Conservation (phyloP, 2,329 filamentous ascomycete genomes). For the Tympanopsis confertula region DNA sequence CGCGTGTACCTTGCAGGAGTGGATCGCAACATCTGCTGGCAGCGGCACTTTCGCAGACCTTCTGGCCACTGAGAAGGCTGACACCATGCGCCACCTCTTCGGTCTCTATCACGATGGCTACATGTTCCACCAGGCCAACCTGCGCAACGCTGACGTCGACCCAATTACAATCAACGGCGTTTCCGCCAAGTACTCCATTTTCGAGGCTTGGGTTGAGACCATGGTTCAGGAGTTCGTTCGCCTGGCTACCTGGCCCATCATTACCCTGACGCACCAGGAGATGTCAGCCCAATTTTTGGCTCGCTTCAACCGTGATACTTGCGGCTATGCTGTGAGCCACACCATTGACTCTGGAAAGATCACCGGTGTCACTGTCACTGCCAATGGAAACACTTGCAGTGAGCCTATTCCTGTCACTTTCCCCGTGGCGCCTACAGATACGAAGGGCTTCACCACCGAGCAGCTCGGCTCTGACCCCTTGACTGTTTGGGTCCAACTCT, state of each 20-base stretch:
- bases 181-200: slow-evolving; percentile 32
- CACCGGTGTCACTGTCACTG: slow-evolving; percentile 34
- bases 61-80: slow-evolving; percentile 33
- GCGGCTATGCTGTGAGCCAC: slow-evolving; percentile 32
- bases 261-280: slow-evolving; percentile 44
- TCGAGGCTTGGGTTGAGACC: slow-evolving; percentile 44
- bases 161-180: slow-evolving; percentile 34
- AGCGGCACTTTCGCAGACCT: slow-evolving; percentile 39
- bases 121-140: slow-evolving; percentile 57
- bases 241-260: slow-evolving; percentile 38
- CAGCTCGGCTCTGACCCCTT: slow-evolving; percentile 40
- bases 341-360: slow-evolving; percentile 28
- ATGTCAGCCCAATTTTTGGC: slow-evolving; percentile 3
- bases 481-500: slow-evolving; percentile 34
- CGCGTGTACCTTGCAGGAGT: slow-evolving; percentile 43
- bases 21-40: slow-evolving; percentile 45
- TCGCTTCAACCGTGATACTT: slow-evolving; percentile 25
- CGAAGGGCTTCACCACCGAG: slow-evolving; percentile 31
- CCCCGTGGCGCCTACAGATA: slow-evolving; percentile 27
- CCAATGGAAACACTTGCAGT: slow-evolving; percentile 34
- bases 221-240: slow-evolving; percentile 39
- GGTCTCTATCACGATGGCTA: slow-evolving; percentile 41
- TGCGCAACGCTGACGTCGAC: slow-evolving; percentile 34
- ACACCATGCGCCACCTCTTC: slow-evolving; percentile 43
- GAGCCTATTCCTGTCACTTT: slow-evolving; percentile 42